Evolutionary conservation across 176 grass and related monocot species (phyloP).

Genomic region (Carex cristatella): DNA sequence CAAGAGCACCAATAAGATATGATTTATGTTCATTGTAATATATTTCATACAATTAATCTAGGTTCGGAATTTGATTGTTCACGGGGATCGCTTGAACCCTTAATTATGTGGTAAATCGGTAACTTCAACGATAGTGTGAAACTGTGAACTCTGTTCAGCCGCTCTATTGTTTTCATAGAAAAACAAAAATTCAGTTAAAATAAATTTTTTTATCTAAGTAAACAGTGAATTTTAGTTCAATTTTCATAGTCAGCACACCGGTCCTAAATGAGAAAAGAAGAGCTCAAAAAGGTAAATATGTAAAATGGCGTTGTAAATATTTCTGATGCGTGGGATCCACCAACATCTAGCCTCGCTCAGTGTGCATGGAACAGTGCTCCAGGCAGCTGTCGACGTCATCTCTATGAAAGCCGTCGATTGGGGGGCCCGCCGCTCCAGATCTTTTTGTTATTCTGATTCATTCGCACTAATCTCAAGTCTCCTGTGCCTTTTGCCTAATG

Average conservation of each 20-base stretch:
- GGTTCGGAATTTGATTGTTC: no score
- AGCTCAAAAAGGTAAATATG: neutral
- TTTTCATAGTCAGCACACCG: no score
- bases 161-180: no score
- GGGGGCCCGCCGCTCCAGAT: neutral
- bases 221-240: no score
- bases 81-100: neutral
- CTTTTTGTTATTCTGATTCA: neutral
- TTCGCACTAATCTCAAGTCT: neutral
- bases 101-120: neutral
- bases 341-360: neutral
- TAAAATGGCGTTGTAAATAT: neutral
- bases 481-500: neutral
- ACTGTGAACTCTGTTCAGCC: no score
- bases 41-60: no score
- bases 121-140: no score
- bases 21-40: no score
- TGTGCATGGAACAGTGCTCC: constrained; percentile 4
- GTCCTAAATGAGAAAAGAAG: neutral
- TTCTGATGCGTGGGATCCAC: neutral
- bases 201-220: no score
- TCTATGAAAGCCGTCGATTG: constrained; percentile 10
- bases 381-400: constrained; percentile 12
- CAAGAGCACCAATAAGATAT: no score
- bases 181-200: no score